Base-by-base conservation (phyloP, 1,284 basidiomycete genomes). In the Pholiota adiposa region DNA sequence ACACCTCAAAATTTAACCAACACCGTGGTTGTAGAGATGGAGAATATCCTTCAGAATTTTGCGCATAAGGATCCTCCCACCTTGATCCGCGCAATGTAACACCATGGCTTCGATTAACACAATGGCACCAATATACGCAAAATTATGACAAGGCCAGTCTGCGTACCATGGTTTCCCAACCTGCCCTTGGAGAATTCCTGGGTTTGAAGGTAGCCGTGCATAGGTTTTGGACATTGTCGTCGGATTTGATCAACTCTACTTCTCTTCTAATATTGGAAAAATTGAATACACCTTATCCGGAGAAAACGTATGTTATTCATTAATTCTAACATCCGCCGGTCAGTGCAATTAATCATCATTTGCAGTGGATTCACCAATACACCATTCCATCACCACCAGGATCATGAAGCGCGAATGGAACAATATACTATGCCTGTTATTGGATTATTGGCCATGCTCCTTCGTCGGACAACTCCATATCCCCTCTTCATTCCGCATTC, bases 51-150 rank as follows among this genome's bases (percentile, higher is more conserved):
- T 31, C 11, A 11, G 29, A 31, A n/a, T n/a, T n/a, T n/a, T 31
- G 29, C 29, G 11, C 4, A 4, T 11, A 31, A 31, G 29, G 11
- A 5, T 31, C 29, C 29, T 31, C 5, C 29, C 11, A 21, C 6
- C 19, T 33, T 1, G 51, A 56, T 25, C 48, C 27, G 12, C 14
- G 49, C 6, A 51, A 53, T 23, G 9, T 61, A 5, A 55, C 48
- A 16, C 57, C 57, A 5, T 62, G 56, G 56, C 49, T 58, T 6
- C 52, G 53, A 7, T 16, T 21, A 1, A 58, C 57, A 8, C 48
- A 36, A 11, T 62, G 61, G 61, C 52, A 59, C 7, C 49, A 58
- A 6, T 0, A 65, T 19, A 19, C n/a, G 3, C 6, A 18, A 19
- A 5, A 4, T 4, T 40, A 40, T 18, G 3, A 40, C 4, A 40